Conservation (phyloP, 1,284 basidiomycete genomes). For the Amylostereum areolatum region DNA sequence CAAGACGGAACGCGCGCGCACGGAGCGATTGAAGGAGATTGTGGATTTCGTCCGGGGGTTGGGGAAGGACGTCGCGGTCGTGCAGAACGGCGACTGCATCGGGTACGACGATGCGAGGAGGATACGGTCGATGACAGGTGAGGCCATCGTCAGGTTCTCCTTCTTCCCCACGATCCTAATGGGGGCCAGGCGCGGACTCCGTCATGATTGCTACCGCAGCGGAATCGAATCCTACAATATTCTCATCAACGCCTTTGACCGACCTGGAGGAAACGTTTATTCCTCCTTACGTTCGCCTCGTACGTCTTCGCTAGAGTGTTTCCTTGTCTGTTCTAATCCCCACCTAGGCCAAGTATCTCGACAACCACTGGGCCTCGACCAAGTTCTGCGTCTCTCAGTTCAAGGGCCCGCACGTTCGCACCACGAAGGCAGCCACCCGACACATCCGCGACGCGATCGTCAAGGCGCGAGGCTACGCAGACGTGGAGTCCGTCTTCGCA, state of each 20-base stretch:
- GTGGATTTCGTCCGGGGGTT: conserved; percentile 72
- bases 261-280: conserved; percentile 70
- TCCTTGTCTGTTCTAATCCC: not conserved
- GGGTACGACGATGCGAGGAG: conserved; percentile 75
- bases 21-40: conserved; percentile 78
- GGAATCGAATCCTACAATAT: conserved; percentile 89
- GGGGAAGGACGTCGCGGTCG: conserved; percentile 73
- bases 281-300: conserved; percentile 74
- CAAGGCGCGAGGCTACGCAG: conserved; percentile 63
- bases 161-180: conserved; percentile 1
- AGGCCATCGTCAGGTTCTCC: conserved; percentile 14
- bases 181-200: conserved; percentile 68
- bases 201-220: conserved; percentile 96
- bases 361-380: conserved; percentile 81
- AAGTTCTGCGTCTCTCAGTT: conserved; percentile 89
- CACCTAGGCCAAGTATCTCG: conserved; percentile 55
- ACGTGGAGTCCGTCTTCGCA: conserved; percentile 48
- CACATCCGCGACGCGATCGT: conserved; percentile 48
- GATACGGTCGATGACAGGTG: conserved; percentile 73
- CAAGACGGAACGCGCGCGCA: conserved; percentile 73
- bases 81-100: conserved; percentile 92
- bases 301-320: conserved; percentile 30
- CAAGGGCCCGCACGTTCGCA: conserved; percentile 50
- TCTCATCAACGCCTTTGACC: conserved; percentile 61
- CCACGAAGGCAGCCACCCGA: conserved; percentile 56